phyloP scores from a whole-genome alignment of 2,329 filamentous ascomycete genomes.

The Aspergillus ibericus region DNA sequence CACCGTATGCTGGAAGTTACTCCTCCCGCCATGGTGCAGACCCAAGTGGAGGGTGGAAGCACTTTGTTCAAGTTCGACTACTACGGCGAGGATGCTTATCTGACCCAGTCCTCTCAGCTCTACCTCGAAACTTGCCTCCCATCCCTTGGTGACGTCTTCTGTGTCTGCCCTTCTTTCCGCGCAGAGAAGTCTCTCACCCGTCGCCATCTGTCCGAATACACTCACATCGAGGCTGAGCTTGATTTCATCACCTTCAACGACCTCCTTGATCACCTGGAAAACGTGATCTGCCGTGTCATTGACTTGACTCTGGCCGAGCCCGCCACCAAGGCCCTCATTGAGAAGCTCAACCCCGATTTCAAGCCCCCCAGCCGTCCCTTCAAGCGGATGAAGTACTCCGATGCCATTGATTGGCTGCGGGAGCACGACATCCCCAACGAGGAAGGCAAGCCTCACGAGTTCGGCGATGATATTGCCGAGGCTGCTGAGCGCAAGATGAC shows the following conservation, averaged over 20 bases:
- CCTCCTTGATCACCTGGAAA: conserved; percentile 82
- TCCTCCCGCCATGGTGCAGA: conserved; percentile 89
- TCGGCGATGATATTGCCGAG: conserved; percentile 97
- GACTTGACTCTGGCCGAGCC: conserved; percentile 74
- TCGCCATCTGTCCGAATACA: conserved; percentile 93
- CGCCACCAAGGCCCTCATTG: conserved; percentile 69
- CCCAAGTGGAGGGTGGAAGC: conserved; percentile 87
- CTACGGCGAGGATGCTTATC: conserved; percentile 86
- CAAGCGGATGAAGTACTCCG: conserved; percentile 89
- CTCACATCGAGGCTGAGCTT: conserved; percentile 92
- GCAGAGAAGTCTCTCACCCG: conserved; percentile 95
- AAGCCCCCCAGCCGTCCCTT: conserved; percentile 79
- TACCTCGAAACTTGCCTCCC: conserved; percentile 95
- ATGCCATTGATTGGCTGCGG: conserved; percentile 91
- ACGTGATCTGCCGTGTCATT: conserved; percentile 82
- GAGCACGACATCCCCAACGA: conserved; percentile 92
- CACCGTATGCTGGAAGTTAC: conserved; percentile 77
- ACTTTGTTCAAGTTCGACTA: conserved; percentile 89
- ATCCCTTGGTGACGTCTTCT: conserved; percentile 91
- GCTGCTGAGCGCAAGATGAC: conserved; percentile 97
- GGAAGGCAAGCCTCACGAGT: conserved; percentile 82
- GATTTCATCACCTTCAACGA: conserved; percentile 95
- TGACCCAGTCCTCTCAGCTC: conserved; percentile 95
- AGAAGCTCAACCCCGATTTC: conserved; percentile 90
- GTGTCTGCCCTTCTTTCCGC: conserved; percentile 97